Base-by-base conservation (phyloP, 129 eudicot genomes). In the Tagetes patula region DNA sequence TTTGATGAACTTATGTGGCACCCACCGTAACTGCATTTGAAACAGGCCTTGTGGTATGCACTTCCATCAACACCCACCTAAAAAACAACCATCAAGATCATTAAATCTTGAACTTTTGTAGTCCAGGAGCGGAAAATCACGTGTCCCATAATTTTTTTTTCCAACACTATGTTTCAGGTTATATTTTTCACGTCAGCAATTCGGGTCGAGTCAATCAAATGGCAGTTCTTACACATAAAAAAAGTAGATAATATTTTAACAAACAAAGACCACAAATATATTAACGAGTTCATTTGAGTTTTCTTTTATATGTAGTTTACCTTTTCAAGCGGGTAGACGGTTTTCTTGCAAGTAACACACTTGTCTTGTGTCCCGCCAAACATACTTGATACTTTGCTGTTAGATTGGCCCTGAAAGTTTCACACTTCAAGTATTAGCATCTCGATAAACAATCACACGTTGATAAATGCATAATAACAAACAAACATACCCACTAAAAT, bases 301-400 rank as follows among this genome's bases (percentile, higher is more conserved):
- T 43, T 43, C 48, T 42, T 42, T 43, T 1, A 43, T 1, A 43
- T 8, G 48, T 9, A 38, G 54, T 33, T 68, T 75, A 83, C 90
- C 95, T 88, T 83, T 74, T 88, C 95, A 56, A 88, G 72, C 4
- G 90, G 95, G 83, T 88, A 88, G 67, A 85, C 95, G 30, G 95
- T 88, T 83, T 79, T 88, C 83, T 85, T 83, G 88, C 95, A 88
- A 56, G 85, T 67, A 50, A 88, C 85, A 72, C 95, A 88, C 61
- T 88, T 88, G 50, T 85, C 95, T 53, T 83, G 90, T 3, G 95
- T 88, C 65, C 95, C 95, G 36, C 86, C 95, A 64, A 88, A 88
- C 85, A 88, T 67, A 39, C 88, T 81, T 40, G 86, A 88, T 32
- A 85, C 84, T 79, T 46, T 88, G 78, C 73, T 88, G 86, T 76